Evolutionary conservation across 164 flowering plant species (phyloP), one percentile per base, ranked within the genome.

Genomic region (Liriodendron chinense): DNA sequence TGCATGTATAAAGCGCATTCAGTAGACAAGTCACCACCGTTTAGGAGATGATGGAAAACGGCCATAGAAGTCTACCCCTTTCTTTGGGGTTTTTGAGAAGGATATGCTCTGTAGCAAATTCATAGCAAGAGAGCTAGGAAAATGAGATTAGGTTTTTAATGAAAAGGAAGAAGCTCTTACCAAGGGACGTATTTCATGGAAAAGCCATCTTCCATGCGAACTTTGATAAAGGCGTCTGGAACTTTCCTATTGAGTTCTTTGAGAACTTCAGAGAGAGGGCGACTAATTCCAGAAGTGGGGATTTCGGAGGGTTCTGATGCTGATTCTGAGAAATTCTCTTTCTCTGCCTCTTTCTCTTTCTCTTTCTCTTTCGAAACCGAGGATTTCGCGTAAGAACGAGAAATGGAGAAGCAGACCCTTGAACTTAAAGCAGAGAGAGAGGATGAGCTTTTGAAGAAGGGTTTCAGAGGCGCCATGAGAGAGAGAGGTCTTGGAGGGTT

Each of bases 211-310:
- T 92, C 94, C 1, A 48, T 18, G 14, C 98, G 98, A 24, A 64
- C 66, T 61, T 78, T 82, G 80, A 95, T 67, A 75, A 92, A 81
- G 8, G 92, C 73, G 73, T 93, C 94, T 2, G 98, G 98, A 72
- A 95, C 89, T 75, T 76, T 88, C 81, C 90, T 89, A 84, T 82
- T 91, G 66, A 95, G 91, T 71, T 92, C 90, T 69, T 84, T 90
- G 73, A 93, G 92, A 62, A 93, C 85, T 68, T 90, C 94, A 5
- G 97, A 91, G 69, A 95, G 83, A 0, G 98, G 96, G 14, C 91
- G 79, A 76, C 91, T 83, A 49, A 93, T 83, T 72, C 94, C 98
- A 12, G 92, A 81, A 24, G 85, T 87, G 2, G 86, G 90, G 48
- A 81, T 77, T 49, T 63, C 85, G 43, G 69, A n/a, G 34, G 26